A percentile compares a stretch with the other conserved stretches of the same genome.
Evolutionary conservation across 2,329 filamentous ascomycete genomes (phyloP).

Genomic region (Ambrosiella beaveri): DNA sequence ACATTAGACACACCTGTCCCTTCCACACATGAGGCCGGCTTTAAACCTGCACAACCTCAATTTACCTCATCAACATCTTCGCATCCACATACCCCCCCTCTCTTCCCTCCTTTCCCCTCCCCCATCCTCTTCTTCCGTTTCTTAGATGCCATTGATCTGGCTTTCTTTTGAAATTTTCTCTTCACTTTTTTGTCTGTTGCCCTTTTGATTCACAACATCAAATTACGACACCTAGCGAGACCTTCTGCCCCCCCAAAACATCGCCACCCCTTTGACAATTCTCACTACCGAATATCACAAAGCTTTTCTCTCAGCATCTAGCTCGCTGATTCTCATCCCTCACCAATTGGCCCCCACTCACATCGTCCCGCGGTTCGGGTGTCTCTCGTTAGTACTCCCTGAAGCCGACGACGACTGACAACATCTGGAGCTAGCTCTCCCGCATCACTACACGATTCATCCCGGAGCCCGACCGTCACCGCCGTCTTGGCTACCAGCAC

Average conservation of each 20-base stretch:
- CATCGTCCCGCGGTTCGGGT: conserved; percentile 4
- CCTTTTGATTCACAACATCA: neutral
- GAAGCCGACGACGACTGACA: neutral
- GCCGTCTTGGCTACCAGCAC: neutral
- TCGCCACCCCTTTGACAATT: neutral
- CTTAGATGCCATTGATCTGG: conserved; percentile 10
- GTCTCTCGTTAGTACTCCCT: conserved; percentile 10
- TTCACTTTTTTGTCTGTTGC: neutral
- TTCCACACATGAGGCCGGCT: conserved; percentile 4
- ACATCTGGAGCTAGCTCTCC: conserved; percentile 11
- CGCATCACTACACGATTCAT: neutral
- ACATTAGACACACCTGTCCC: neutral
- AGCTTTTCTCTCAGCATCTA: neutral
- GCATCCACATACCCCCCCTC: neutral
- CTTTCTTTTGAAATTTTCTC: neutral
- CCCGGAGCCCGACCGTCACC: neutral
- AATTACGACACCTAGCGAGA: too few species aligned
- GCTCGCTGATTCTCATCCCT: neutral
- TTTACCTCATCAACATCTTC: conserved; percentile 4
- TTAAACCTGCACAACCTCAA: conserved; percentile 5
- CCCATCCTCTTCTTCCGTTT: neutral
- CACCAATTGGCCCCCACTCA: neutral
- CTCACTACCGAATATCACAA: neutral
- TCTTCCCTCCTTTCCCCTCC: neutral
- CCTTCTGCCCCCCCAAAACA: too few species aligned